These are phyloP conservation scores for Lumnitzera racemosa DNA, from an alignment of 345 rosid genomes.

Conservation along the genomic window DNA sequence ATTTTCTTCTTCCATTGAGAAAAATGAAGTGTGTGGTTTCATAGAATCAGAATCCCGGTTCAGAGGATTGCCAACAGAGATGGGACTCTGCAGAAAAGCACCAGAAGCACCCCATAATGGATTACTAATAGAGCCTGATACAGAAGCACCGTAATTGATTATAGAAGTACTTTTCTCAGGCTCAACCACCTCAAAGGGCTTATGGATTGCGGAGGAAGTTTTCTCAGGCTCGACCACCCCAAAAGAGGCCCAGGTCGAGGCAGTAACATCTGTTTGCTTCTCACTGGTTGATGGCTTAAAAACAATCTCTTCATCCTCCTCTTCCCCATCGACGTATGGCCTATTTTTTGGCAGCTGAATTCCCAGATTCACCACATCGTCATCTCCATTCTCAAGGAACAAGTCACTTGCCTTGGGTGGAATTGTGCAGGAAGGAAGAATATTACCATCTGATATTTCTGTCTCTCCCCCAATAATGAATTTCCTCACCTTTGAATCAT, in stretches of 20 bases:
- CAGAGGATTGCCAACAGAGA: slow-evolving; percentile 32
- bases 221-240: slow-evolving; percentile 40
- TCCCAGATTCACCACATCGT: slow-evolving; percentile 21
- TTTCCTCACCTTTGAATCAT: slow-evolving; percentile 65
- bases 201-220: slow-evolving; percentile 27
- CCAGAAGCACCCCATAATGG: slow-evolving; percentile 31
- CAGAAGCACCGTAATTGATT: slow-evolving; percentile 29
- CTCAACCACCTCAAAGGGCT: slow-evolving; percentile 40
- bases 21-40: slow-evolving; percentile 38
- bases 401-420: slow-evolving; percentile 20
- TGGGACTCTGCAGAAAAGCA: slow-evolving; percentile 24
- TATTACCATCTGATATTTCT: slow-evolving; percentile 27
- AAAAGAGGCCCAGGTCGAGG: slow-evolving; percentile 26
- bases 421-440: slow-evolving; percentile 19
- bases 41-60: slow-evolving; percentile 32
- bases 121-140: slow-evolving; percentile 36
- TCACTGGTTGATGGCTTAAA: slow-evolving; percentile 68
- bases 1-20: slow-evolving; percentile 47
- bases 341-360: slow-evolving; percentile 26
- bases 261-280: slow-evolving; percentile 43
- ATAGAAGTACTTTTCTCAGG: slow-evolving; percentile 28
- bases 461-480: slow-evolving; percentile 63
- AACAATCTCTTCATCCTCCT: slow-evolving; percentile 91
- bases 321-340: slow-evolving; percentile 54
- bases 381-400: slow-evolving; percentile 27